A percentile compares a stretch with the other conserved stretches of the same genome.
Conservation (phyloP, 352 stramenopile species). For the Pythium rishiriense region DNA sequence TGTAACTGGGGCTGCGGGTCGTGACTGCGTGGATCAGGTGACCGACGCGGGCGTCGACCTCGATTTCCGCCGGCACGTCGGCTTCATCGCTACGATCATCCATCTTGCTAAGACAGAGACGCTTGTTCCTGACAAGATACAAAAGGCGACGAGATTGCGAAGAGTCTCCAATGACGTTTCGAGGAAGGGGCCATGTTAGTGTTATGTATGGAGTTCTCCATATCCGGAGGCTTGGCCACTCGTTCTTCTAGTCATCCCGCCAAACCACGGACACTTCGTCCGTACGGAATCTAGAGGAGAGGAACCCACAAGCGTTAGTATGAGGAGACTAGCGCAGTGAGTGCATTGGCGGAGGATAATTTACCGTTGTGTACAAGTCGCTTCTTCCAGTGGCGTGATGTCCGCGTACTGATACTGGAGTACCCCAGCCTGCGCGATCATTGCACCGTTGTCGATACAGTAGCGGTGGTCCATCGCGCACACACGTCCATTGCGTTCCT, state of each 20-base stretch:
- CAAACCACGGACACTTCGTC: slow-evolving; percentile 98
- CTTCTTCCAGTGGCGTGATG: slow-evolving; percentile 90
- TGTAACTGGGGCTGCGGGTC: slow-evolving; percentile 35
- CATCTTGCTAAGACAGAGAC: not conserved
- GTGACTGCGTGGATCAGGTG: slow-evolving; percentile 35
- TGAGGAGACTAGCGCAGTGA: too few species aligned
- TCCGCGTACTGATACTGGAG: slow-evolving; percentile 96
- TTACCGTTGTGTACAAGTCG: slow-evolving; percentile 93
- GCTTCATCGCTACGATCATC: not conserved
- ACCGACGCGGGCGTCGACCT: slow-evolving; percentile 26
- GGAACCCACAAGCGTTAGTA: not conserved
- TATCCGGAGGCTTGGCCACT: not conserved
- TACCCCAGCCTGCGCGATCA: slow-evolving; percentile 99
- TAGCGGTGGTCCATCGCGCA: slow-evolving; percentile 99
- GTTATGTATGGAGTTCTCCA: slow-evolving; percentile 11
- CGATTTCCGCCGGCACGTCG: not conserved
- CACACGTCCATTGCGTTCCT: slow-evolving; percentile 92
- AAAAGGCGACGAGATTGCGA: not conserved
- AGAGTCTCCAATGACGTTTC: not conserved
- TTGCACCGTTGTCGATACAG: slow-evolving; percentile 99
- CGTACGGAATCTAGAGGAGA: slow-evolving; percentile 90
- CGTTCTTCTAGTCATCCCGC: slow-evolving; percentile 71
- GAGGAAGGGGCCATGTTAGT: not conserved
- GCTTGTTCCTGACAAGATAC: not conserved
- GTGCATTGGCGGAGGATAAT: not conserved